Conservation (phyloP, 305 asterid species). For the Withania somnifera region DNA sequence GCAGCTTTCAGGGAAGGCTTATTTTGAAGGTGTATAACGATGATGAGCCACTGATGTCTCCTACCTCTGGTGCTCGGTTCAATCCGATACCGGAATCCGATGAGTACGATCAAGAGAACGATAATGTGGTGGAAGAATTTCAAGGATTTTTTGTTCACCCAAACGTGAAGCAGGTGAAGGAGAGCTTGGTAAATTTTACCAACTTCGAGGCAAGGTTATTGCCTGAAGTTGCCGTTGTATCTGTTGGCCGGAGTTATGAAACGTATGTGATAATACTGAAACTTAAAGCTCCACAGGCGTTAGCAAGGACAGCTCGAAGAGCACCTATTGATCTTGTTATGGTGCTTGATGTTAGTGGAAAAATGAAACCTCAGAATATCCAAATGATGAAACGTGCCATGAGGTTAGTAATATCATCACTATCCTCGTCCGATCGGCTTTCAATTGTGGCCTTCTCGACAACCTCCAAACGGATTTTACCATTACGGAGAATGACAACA, state of each 20-base stretch:
- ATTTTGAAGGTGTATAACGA: slow-evolving; percentile 70
- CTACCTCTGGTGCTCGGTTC: slow-evolving; percentile 60
- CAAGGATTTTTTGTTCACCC: slow-evolving; percentile 47
- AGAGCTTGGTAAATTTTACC: neutral
- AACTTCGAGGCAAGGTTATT: slow-evolving; percentile 38
- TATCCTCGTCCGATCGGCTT: slow-evolving; percentile 68
- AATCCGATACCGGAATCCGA: slow-evolving; percentile 81
- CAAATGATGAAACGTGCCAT: slow-evolving; percentile 52
- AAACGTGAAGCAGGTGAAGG: neutral
- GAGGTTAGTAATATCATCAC: slow-evolving; percentile 65
- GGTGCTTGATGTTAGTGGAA: slow-evolving; percentile 63
- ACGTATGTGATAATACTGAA: slow-evolving; percentile 58
- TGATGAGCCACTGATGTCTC: slow-evolving; percentile 84
- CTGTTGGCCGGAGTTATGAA: slow-evolving; percentile 58
- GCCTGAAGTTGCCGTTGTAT: slow-evolving; percentile 67
- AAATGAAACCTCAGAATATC: slow-evolving; percentile 48
- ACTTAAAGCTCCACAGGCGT: slow-evolving; percentile 49
- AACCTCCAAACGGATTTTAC: slow-evolving; percentile 68
- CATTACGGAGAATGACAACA: slow-evolving; percentile 70
- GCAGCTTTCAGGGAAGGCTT: slow-evolving; percentile 12
- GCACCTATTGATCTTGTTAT: slow-evolving; percentile 78
- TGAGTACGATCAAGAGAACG: slow-evolving; percentile 57
- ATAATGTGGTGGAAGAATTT: slow-evolving; percentile 31
- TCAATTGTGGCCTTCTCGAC: slow-evolving; percentile 88
- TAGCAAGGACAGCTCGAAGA: slow-evolving; percentile 17